Percentiles rank a stretch among this genome's conserved stretches.
phyloP scores from a whole-genome alignment of 1,284 basidiomycete species.

The Trametes versicolor region DNA sequence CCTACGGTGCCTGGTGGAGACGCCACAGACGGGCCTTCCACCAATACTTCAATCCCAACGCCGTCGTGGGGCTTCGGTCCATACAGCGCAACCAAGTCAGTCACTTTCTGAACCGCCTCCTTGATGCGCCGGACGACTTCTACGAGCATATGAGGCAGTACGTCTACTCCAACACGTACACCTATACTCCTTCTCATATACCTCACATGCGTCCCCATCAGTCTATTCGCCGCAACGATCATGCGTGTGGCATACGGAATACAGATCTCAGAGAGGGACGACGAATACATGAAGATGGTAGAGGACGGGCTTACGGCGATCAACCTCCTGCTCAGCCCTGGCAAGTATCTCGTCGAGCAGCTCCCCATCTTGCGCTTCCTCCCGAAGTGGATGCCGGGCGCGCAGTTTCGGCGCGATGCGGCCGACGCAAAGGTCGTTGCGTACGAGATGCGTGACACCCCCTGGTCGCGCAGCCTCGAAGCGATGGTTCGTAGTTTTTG shows the following conservation, averaged over 20 bases:
- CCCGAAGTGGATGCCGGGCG: constrained; percentile 20
- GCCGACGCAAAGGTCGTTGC: not conserved
- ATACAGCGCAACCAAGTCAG: constrained; percentile 13
- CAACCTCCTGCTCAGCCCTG: constrained; percentile 17
- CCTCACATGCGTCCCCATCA: not conserved
- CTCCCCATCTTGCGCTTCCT: constrained; percentile 16
- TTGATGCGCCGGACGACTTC: constrained; percentile 4
- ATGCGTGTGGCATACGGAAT: constrained; percentile 24
- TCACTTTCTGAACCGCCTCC: constrained; percentile 12
- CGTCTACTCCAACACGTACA: constrained; percentile 6
- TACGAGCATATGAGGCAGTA: constrained; percentile 21
- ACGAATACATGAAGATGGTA: constrained; percentile 13
- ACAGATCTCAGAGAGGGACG: constrained; percentile 15
- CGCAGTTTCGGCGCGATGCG: constrained; percentile 24
- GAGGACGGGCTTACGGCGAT: constrained; percentile 18
- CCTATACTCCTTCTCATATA: too few species aligned
- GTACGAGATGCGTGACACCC: constrained; percentile 6
- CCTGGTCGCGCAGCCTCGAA: constrained; percentile 15
- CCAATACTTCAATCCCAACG: constrained; percentile 21
- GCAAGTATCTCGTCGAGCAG: constrained; percentile 25
- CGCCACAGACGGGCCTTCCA: constrained; percentile 21
- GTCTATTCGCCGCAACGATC: constrained; percentile 21
- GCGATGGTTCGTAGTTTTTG: constrained; percentile 1
- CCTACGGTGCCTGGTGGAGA: constrained; percentile 22
- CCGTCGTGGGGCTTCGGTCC: not conserved